Evolutionary conservation across 2,329 filamentous ascomycete species (phyloP), one percentile per base, ranked within the genome.

Genomic region (Hymenoscyphus fructigenus): DNA sequence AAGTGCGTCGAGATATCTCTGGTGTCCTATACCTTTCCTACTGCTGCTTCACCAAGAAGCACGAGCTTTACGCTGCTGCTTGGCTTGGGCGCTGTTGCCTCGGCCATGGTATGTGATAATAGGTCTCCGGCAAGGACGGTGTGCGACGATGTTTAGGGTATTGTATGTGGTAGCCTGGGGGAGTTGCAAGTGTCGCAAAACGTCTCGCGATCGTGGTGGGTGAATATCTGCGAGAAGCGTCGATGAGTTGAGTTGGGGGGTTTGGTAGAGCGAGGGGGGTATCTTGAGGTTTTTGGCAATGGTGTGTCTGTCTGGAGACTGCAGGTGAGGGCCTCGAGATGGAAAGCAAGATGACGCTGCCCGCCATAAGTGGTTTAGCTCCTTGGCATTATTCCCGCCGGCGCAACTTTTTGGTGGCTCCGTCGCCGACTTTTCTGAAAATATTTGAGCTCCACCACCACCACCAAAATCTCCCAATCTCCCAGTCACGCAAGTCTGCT

Each of bases 61-160:
- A 99, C 95, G 73, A 99, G 90, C 89, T 99, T 99, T 79, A 99
- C 95, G 83, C 95, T 99, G 88, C 93, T 98, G 85, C 93, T 98
- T 68, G 95, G 95, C 83, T 98, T 99, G 67, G 92, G 91, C 73
- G 88, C 84, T 72, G 86, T 87, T 76, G 87, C 82, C 78, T 93
- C 91, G 76, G 90, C 87, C 91, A 93, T 94, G 63, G 62, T 26
- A 28, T 23, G 44, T 32, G 15, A 26, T 56, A 53, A 56, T 57
- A 44, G 61, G 26, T 47, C 57, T 66, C 59, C 63, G 63, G 59
- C 61, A 59, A 61, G 62, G 41, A 36, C 57, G 47, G 47, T 44
- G 56, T 17, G n/a, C 20, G 34, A n/a, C 26, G 36, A 28, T 28
- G 41, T 50, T 17, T 28, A 10, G 44, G 17, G 17, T 15, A 6